Evolutionary conservation across 805 yeast species (phyloP), one percentile per base, ranked within the genome.

Genomic region (Lachancea kluyveri): DNA sequence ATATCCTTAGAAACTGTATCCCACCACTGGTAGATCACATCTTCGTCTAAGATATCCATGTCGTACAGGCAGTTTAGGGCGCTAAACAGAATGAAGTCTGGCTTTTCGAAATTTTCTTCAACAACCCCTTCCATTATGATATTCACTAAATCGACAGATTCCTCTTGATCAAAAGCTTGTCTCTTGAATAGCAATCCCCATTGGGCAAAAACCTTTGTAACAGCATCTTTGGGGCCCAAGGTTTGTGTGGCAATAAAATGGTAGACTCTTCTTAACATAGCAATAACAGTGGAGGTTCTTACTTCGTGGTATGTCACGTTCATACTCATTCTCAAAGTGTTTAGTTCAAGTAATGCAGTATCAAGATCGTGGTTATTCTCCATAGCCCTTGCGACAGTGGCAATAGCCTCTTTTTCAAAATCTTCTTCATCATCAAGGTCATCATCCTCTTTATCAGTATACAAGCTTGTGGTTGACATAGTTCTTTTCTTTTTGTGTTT

Each of bases 291-390:
- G 4, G 95, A 94, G 18, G 65, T 59, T 53, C 96, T 74, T 9
- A 92, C 96, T 52, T 88, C 95, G 49, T 85, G 94, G 58, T 92
- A 90, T 0, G 92, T 73, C 11, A 87, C 98, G 55, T 92, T 86
- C 92, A 88, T 82, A 49, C 96, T 85, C 98, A 92, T 90, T 62
- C 97, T 73, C 51, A 92, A 68, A 0, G 98, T 92, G 55, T 90
- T 90, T 48, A 92, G 71, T 62, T 92, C 98, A 38, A 92, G 64
- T 42, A 86, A 62, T 0, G 98, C 96, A 9, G 95, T 88, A 54
- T 90, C 96, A 39, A 86, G 68, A 49, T 84, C 94, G 59, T 92
- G 98, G 56, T 86, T 83, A 50, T 88, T 80, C 45, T 83, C 90
- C 59, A 92, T 72, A 1, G 98, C 94, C 52, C 98, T 72, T 46